phyloP scores from a whole-genome alignment of 768 basidiomycete genomes.

The Tephrocybe sp. region DNA sequence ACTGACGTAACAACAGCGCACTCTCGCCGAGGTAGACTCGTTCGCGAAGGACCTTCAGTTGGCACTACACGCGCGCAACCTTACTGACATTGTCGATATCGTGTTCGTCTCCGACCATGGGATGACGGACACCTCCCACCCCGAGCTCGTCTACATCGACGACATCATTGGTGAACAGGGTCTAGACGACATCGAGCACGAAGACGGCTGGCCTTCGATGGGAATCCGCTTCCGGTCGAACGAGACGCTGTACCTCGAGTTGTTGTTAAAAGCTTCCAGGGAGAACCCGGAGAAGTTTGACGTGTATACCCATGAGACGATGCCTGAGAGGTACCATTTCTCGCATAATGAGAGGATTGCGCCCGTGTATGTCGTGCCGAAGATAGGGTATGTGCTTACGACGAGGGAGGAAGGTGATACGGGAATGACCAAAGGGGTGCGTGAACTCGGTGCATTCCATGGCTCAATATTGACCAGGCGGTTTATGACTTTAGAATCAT shows the following conservation, averaged over 20 bases:
- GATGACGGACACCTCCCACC: slow-evolving; percentile 88
- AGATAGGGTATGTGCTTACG: slow-evolving; percentile 79
- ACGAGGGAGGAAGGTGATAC: slow-evolving; percentile 57
- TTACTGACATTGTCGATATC: slow-evolving; percentile 82
- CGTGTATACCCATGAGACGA: slow-evolving; percentile 77
- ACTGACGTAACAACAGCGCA: slow-evolving; percentile 41
- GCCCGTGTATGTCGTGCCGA: slow-evolving; percentile 83
- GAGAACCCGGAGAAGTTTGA: slow-evolving; percentile 66
- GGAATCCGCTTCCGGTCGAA: slow-evolving; percentile 82
- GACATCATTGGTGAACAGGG: slow-evolving; percentile 73
- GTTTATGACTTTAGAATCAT: slow-evolving; percentile 58
- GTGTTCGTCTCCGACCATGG: slow-evolving; percentile 91
- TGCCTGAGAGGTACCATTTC: slow-evolving; percentile 85
- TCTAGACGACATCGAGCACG: slow-evolving; percentile 60
- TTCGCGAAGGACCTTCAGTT: slow-evolving; percentile 73
- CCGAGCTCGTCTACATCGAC: slow-evolving; percentile 76
- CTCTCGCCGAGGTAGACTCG: slow-evolving; percentile 64
- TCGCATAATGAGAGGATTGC: slow-evolving; percentile 74
- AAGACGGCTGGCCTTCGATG: slow-evolving; percentile 90
- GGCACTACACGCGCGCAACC: slow-evolving; percentile 66
- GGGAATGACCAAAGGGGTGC: slow-evolving; percentile 74
- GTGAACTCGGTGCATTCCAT: slow-evolving; percentile 23
- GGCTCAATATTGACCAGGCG: not conserved
- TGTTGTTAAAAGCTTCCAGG: slow-evolving; percentile 52
- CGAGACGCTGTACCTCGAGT: slow-evolving; percentile 50